Percentiles rank a stretch among this genome's conserved stretches.
Conservation (phyloP, 1,284 basidiomycete species). For the Rhodotorula sp. region DNA sequence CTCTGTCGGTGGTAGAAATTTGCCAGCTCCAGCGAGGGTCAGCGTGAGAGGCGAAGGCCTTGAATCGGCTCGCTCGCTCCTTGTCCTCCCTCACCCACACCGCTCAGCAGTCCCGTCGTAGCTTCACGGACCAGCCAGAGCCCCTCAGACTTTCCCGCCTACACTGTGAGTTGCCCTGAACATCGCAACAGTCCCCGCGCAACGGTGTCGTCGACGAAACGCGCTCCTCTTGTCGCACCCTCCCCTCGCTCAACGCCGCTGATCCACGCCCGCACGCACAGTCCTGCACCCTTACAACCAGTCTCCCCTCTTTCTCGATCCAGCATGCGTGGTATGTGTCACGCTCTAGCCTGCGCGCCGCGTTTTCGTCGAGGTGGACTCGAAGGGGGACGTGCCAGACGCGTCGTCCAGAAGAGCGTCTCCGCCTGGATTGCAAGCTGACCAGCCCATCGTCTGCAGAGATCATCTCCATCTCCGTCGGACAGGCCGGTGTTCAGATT, state of each 20-base stretch:
- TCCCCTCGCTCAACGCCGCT: conserved; percentile 5
- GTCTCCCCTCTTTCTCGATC: background rate
- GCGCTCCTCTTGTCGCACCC: background rate
- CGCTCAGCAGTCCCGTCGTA: conserved; percentile 32
- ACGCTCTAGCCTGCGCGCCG: background rate
- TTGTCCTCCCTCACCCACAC: background rate
- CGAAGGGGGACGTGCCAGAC: background rate
- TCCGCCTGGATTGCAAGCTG: background rate
- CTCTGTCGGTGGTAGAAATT: too few species aligned
- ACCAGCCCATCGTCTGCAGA: conserved; percentile 29
- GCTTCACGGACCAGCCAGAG: conserved; percentile 29
- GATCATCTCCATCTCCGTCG: conserved; percentile 93
- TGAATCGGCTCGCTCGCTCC: too few species aligned
- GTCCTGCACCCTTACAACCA: background rate
- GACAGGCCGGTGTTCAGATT: conserved; percentile 86
- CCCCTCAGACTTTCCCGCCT: background rate
- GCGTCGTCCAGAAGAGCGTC: too few species aligned
- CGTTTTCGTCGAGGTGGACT: background rate
- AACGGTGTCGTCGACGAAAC: background rate
- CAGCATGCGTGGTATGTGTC: conserved; percentile 13
- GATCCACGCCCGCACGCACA: background rate
- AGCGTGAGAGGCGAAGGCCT: background rate
- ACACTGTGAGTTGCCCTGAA: background rate
- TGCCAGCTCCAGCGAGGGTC: too few species aligned
- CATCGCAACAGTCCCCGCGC: too few species aligned